Conservation (phyloP, 177 flowering plant species). For the Vitis hybrid region DNA sequence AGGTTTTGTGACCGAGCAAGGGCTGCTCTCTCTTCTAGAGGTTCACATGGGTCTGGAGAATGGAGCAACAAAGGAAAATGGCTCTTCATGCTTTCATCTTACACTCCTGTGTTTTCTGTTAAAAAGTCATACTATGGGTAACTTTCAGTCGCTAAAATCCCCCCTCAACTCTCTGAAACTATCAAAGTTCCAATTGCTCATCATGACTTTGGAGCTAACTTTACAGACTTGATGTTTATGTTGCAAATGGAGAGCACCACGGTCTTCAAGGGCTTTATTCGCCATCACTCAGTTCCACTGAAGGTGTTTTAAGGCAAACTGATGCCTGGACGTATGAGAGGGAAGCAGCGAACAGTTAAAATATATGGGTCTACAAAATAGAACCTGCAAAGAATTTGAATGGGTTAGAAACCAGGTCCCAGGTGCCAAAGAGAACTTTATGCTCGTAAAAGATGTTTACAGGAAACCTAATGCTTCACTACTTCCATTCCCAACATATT, state of each 20-base stretch:
- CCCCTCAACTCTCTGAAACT: no score
- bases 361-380: slow-evolving; percentile 90
- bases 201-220: no score
- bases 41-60: slow-evolving; percentile 35
- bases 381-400: slow-evolving; percentile 85
- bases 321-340: slow-evolving; percentile 99
- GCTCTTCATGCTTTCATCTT: slow-evolving; percentile 30
- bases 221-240: no score
- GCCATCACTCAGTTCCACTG: no score
- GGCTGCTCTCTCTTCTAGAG: slow-evolving; percentile 32
- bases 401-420: slow-evolving; percentile 95
- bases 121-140: no score
- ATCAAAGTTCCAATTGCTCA: no score
- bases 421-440: slow-evolving; percentile 89
- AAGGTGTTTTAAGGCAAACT: slow-evolving; percentile 87
- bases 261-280: no score
- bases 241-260: no score
- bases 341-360: slow-evolving; percentile 63
- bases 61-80: slow-evolving; percentile 28
- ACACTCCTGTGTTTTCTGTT: no score
- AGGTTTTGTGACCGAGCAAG: slow-evolving; percentile 31
- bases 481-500: slow-evolving; percentile 91
- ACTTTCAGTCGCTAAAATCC: no score
- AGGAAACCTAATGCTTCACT: slow-evolving; percentile 66
- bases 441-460: slow-evolving; percentile 78